phyloP scores from a whole-genome alignment of 495 filamentous ascomycete genomes.

The Penicillium soppii region DNA sequence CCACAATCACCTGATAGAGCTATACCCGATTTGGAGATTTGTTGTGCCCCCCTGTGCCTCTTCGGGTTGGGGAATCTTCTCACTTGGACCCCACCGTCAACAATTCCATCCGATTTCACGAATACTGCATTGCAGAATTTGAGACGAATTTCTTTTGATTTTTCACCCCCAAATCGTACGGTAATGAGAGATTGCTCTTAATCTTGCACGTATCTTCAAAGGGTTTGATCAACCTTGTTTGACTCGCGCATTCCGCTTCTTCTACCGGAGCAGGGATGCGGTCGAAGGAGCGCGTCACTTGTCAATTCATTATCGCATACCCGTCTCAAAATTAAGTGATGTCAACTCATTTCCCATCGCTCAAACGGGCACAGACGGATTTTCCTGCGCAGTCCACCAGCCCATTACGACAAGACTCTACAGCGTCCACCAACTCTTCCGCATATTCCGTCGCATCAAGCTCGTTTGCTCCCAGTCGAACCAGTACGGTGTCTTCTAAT shows the following conservation, averaged over 20 bases:
- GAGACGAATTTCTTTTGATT: not conserved
- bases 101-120: slow-evolving; percentile 17
- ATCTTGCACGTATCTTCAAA: not conserved
- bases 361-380: slow-evolving; percentile 68
- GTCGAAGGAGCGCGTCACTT: slow-evolving; percentile 31
- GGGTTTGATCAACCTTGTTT: slow-evolving; percentile 8
- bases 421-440: slow-evolving; percentile 75
- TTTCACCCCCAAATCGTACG: not conserved
- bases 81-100: slow-evolving; percentile 31
- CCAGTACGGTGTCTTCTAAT: slow-evolving; percentile 76
- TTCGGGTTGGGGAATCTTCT: slow-evolving; percentile 28
- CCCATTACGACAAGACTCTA: slow-evolving; percentile 71
- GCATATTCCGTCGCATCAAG: slow-evolving; percentile 70
- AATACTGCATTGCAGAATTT: not conserved
- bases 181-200: slow-evolving; percentile 18
- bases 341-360: slow-evolving; percentile 38
- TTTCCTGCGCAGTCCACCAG: slow-evolving; percentile 55
- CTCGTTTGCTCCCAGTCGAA: slow-evolving; percentile 64
- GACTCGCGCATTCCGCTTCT: slow-evolving; percentile 25
- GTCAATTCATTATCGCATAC: slow-evolving; percentile 32
- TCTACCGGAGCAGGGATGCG: slow-evolving; percentile 44
- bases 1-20: slow-evolving; percentile 32
- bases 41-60: slow-evolving; percentile 33
- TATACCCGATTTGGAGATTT: slow-evolving; percentile 45
- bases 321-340: slow-evolving; percentile 32